Conservation (phyloP, 192 early-diverging fungal genomes). For the Coemansia sp. region DNA sequence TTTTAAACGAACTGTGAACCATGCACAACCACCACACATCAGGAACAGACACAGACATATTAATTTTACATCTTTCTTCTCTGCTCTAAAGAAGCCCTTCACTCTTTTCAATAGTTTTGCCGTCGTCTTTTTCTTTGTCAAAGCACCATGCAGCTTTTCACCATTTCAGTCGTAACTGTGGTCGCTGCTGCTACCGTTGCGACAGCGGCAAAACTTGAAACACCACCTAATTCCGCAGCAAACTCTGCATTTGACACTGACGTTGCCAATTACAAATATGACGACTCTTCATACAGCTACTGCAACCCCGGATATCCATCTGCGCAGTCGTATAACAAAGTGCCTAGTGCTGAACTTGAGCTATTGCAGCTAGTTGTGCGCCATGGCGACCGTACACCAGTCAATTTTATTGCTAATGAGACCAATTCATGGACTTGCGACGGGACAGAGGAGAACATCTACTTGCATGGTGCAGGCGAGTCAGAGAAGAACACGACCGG, state of each 20-base stretch:
- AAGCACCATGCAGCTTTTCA: not conserved
- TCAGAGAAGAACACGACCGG: slow-evolving; percentile 38
- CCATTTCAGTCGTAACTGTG: slow-evolving; percentile 9
- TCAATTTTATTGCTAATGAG: slow-evolving; percentile 39
- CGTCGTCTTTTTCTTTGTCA: not conserved
- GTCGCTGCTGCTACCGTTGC: slow-evolving; percentile 13
- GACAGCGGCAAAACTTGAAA: not conserved
- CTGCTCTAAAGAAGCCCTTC: not conserved
- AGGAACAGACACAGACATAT: not conserved
- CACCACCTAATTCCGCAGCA: not conserved
- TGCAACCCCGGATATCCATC: slow-evolving; percentile 37
- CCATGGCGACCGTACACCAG: slow-evolving; percentile 58
- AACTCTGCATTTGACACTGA: slow-evolving; percentile 13
- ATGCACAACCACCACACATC: not conserved
- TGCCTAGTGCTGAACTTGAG: slow-evolving; percentile 52
- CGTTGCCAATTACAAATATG: slow-evolving; percentile 11
- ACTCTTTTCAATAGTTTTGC: not conserved
- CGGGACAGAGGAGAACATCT: slow-evolving; percentile 30
- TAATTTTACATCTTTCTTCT: not conserved
- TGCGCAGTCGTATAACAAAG: slow-evolving; percentile 21
- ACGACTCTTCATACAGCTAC: slow-evolving; percentile 40
- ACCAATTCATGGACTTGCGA: slow-evolving; percentile 42
- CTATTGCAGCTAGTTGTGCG: slow-evolving; percentile 60
- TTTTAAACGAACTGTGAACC: not conserved
- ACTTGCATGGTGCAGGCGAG: slow-evolving; percentile 30